Conservation (phyloP, 129 eudicot genomes). For the Heracleum sosnowskyi region DNA sequence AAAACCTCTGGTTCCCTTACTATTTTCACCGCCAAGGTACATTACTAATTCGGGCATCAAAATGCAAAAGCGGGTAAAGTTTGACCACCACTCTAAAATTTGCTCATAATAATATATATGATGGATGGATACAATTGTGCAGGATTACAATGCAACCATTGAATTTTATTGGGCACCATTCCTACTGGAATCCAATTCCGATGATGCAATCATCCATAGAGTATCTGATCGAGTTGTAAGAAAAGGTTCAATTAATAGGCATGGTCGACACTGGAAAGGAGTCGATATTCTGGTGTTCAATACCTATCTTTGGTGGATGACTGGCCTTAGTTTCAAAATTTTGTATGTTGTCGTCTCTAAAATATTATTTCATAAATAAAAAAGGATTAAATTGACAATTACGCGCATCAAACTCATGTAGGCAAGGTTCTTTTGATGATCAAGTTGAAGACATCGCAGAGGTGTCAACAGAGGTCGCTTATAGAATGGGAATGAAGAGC, state of each 20-base stretch:
- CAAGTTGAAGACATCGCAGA: constrained; percentile 50
- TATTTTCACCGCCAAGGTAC: constrained; percentile 77
- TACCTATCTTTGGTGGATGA: constrained; percentile 99
- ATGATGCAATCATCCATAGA: constrained; percentile 63
- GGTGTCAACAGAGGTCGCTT: constrained; percentile 81
- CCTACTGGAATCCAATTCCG: constrained; percentile 85
- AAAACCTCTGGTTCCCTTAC: constrained; percentile 53
- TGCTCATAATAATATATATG: too few relatives aligned
- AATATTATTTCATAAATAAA: too few relatives aligned
- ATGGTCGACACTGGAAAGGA: constrained; percentile 89
- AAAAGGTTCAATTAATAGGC: constrained; percentile 76
- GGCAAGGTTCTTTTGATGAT: constrained; percentile 87
- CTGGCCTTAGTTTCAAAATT: constrained; percentile 65
- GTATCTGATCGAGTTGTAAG: constrained; percentile 75
- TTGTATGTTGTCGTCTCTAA: constrained; percentile 26
- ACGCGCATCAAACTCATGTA: constrained; percentile 5
- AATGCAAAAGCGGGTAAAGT: too few relatives aligned
- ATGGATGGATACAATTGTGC: not conserved
- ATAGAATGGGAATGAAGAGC: constrained; percentile 77
- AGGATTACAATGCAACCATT: constrained; percentile 89
- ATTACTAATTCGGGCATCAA: too few relatives aligned
- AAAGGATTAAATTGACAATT: too few relatives aligned
- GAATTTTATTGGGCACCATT: constrained; percentile 99
- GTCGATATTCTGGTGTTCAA: constrained; percentile 94
- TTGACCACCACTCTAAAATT: too few relatives aligned